These are phyloP conservation scores for Penicillium sp. DNA, from an alignment of 2,329 filamentous ascomycete species.

Conservation along the genomic window DNA sequence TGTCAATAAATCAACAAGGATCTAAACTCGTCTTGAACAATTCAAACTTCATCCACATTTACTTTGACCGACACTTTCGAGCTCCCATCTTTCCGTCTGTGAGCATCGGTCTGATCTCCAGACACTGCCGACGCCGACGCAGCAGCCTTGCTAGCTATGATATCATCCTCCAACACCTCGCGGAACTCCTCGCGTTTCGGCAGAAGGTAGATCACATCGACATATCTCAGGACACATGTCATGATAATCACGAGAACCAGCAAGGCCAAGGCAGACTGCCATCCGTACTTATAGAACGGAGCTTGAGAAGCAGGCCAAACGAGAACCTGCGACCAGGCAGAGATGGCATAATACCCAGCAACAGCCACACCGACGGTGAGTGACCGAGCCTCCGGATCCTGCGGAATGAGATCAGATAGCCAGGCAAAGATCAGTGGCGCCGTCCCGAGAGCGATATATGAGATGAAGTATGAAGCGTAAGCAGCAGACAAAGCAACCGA, in stretches of 20 bases:
- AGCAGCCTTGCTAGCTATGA: slow-evolving; percentile 10
- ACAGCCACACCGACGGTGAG: slow-evolving; percentile 51
- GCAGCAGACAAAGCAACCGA: slow-evolving; percentile 46
- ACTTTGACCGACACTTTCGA: background rate
- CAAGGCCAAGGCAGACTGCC: slow-evolving; percentile 48
- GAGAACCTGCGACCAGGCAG: slow-evolving; percentile 52
- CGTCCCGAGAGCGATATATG: slow-evolving; percentile 48
- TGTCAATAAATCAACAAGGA: background rate
- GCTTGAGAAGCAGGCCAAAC: slow-evolving; percentile 53
- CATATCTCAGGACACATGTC: slow-evolving; percentile 43
- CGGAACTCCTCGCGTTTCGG: slow-evolving; percentile 23
- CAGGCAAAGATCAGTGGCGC: slow-evolving; percentile 53
- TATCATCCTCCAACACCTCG: slow-evolving; percentile 15
- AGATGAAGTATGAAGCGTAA: slow-evolving; percentile 53
- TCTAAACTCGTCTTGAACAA: background rate
- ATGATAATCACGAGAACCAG: slow-evolving; percentile 47
- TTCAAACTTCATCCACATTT: background rate
- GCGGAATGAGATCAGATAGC: slow-evolving; percentile 51
- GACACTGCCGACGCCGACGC: background rate
- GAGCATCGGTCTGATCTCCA: background rate
- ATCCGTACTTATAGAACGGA: slow-evolving; percentile 49
- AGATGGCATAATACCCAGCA: slow-evolving; percentile 50
- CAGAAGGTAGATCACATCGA: slow-evolving; percentile 45
- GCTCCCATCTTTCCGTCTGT: background rate
- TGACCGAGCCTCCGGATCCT: slow-evolving; percentile 50